Evolutionary conservation across 352 stramenopile species (phyloP), one percentile per base, ranked within the genome.

Genomic region (Globisporangium lucens): DNA sequence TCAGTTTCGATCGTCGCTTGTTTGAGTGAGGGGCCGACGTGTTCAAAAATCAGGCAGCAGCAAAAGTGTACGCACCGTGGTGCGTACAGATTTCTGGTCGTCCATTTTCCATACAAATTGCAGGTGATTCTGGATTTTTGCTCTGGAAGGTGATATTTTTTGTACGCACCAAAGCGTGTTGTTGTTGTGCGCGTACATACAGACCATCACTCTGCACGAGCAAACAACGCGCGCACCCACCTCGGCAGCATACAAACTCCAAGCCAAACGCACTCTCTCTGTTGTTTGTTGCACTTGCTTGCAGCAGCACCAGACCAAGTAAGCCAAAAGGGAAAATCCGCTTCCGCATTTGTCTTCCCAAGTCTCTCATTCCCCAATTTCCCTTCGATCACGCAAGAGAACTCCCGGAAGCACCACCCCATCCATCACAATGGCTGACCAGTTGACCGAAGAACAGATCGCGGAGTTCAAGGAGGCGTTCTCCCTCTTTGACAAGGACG

Each of bases 391-490:
- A 9, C 75, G 56, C 76, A 84, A 79, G 67, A 53, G 68, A 66
- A 58, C 65, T 73, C 65, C 47, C 46, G 75, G 56, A 67, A 75
- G 20, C 59, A 43, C 59, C 30, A 33, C 24, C 46, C 60, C 51
- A 15, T 4, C 22, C 20, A 41, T 49, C 55, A 46, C 38, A 56
- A 95, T 95, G 88, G 86, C 88, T 77, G 88, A 96, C 79, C 89
- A 96, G 71, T 74, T 97, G 56, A 97, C 89, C n/a, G 86, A 95
- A 79, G 86, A 96, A 79, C 97, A 99, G 85, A 99, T 99, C 86
- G 97, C 97, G 51, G 98, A 99, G 92, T 99, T 99, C 91, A 99
- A 99, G 95, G 98, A 99, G 87, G 98, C 98, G 22, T 99, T 99
- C 90, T 99, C 95, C 75, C 91, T 99, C 55, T 99, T 99, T 77